These are phyloP conservation scores for Gymnopilus junonius DNA, from an alignment of 768 basidiomycete genomes.

Conservation along the genomic window DNA sequence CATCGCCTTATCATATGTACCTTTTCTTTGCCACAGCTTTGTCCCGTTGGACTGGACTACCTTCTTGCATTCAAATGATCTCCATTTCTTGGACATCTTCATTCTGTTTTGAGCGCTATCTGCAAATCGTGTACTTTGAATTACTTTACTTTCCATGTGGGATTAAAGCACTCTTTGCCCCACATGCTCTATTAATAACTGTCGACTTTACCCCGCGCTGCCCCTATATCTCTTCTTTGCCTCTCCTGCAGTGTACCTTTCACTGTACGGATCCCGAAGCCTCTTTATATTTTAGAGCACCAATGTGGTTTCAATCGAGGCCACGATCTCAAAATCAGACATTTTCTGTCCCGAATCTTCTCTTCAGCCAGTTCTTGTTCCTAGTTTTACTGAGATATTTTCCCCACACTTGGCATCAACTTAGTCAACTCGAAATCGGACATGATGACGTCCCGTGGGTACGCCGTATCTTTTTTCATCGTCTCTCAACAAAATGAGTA, in stretches of 20 bases:
- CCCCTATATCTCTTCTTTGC: not conserved
- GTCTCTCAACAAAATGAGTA: not conserved
- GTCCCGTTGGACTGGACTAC: not conserved
- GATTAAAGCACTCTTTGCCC: not conserved
- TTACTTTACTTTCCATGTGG: not conserved
- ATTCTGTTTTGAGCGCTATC: not conserved
- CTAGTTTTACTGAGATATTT: not conserved
- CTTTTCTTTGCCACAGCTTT: not conserved
- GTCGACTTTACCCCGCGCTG: not conserved
- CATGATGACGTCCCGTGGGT: slow-evolving; percentile 11
- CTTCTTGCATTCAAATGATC: not conserved
- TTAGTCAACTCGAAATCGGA: slow-evolving; percentile 7
- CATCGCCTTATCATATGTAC: not conserved
- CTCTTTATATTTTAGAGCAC: not conserved
- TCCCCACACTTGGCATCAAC: slow-evolving; percentile 7
- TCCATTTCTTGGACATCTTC: not conserved
- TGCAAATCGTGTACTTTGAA: too few species aligned
- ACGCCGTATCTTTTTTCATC: slow-evolving; percentile 9
- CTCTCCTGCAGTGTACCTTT: not conserved
- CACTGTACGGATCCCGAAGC: not conserved
- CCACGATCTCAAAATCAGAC: too few species aligned
- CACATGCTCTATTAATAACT: not conserved
- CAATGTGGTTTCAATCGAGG: not conserved
- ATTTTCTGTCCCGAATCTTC: not conserved
- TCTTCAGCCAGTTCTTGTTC: not conserved